Evolutionary conservation across 768 basidiomycete genomes (phyloP).

Genomic region (Pleurotus sapidus): DNA sequence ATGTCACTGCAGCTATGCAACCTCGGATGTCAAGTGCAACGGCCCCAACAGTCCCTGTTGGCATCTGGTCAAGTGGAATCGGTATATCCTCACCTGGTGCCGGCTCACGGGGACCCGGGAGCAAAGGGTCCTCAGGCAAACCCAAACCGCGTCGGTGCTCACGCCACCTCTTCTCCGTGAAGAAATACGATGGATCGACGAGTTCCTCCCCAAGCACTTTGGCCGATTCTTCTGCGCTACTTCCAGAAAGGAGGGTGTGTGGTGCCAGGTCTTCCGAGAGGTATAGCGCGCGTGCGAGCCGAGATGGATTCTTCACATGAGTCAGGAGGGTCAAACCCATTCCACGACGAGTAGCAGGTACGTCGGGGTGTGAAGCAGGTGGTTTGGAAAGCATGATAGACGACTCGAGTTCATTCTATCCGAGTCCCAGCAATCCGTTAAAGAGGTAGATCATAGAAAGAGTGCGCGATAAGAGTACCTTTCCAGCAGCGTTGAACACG

Average conservation of each 20-base stretch:
- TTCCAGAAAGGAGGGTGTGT: constrained; percentile 71
- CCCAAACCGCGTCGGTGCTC: constrained; percentile 75
- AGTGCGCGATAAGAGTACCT: constrained; percentile 37
- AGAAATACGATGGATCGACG: constrained; percentile 78
- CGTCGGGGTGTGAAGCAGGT: constrained; percentile 58
- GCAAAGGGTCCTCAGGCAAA: constrained; percentile 63
- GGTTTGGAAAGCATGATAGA: constrained; percentile 82
- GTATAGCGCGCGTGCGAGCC: constrained; percentile 68
- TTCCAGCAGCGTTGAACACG: constrained; percentile 78
- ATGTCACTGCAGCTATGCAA: constrained; percentile 71
- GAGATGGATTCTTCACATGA: constrained; percentile 68
- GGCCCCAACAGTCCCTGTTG: constrained; percentile 82
- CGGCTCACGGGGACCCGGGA: constrained; percentile 22
- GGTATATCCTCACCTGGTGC: constrained; percentile 14
- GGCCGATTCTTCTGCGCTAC: constrained; percentile 60
- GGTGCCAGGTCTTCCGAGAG: constrained; percentile 59
- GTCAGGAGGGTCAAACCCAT: constrained; percentile 64
- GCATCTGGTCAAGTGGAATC: constrained; percentile 50
- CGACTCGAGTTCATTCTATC: constrained; percentile 77
- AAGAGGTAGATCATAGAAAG: background rate
- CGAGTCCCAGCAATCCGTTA: background rate
- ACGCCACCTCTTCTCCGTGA: constrained; percentile 69
- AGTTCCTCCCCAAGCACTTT: constrained; percentile 49
- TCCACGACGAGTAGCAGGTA: constrained; percentile 60
- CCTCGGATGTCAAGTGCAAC: constrained; percentile 76